These are phyloP conservation scores for Turnera subulata DNA, from an alignment of 345 rosid genomes.

Conservation along the genomic window DNA sequence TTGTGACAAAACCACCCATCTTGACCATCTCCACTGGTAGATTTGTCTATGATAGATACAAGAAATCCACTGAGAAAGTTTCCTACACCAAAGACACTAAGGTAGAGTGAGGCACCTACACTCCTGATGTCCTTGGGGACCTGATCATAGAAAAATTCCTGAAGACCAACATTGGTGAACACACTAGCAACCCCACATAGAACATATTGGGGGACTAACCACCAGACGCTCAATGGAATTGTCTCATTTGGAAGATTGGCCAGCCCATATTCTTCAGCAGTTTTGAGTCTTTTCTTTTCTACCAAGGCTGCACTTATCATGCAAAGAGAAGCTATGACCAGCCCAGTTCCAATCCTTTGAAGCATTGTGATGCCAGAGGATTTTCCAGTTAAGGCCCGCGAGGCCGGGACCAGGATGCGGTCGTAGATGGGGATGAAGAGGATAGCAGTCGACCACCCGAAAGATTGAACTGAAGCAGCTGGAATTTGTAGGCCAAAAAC, in stretches of 20 bases:
- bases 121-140: slow-evolving; percentile 18
- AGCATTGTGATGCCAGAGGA: slow-evolving; percentile 24
- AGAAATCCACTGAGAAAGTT: slow-evolving; percentile 21
- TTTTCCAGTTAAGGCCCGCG: slow-evolving; percentile 18
- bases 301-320: slow-evolving; percentile 18
- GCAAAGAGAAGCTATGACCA: slow-evolving; percentile 13
- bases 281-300: slow-evolving; percentile 17
- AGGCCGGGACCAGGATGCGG: slow-evolving; percentile 17
- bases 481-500: slow-evolving; percentile 11
- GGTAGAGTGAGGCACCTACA: slow-evolving; percentile 17
- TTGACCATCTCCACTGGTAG: slow-evolving; percentile 13
- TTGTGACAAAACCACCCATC: slow-evolving; percentile 18
- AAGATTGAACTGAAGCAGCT: slow-evolving; percentile 22
- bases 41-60: slow-evolving; percentile 14
- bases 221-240: slow-evolving; percentile 20
- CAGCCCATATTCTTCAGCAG: slow-evolving; percentile 11
- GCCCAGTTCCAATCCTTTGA: slow-evolving; percentile 25
- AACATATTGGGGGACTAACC: slow-evolving; percentile 22
- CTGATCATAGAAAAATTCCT: slow-evolving; percentile 25
- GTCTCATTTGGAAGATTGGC: slow-evolving; percentile 13
- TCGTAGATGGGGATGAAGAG: slow-evolving; percentile 24
- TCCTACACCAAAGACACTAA: slow-evolving; percentile 17
- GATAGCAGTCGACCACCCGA: slow-evolving; percentile 9
- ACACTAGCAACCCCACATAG: slow-evolving; percentile 10
- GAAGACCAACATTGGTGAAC: slow-evolving; percentile 12